A percentile compares a stretch with the other conserved stretches of the same genome.
Evolutionary conservation across 164 flowering plant species (phyloP).

Genomic region (Liriodendron chinense): DNA sequence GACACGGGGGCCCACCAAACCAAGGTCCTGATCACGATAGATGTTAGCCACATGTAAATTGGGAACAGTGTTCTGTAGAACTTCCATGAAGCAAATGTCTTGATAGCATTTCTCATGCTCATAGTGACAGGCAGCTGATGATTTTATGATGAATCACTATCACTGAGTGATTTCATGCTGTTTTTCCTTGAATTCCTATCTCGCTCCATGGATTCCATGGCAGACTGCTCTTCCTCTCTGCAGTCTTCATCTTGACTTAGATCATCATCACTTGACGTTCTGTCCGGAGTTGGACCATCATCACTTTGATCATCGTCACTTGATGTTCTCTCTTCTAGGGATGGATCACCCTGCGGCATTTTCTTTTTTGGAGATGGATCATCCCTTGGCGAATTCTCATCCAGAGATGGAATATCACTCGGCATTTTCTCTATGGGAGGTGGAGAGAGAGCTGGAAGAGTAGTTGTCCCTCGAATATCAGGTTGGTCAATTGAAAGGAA

Average conservation of each 20-base stretch:
- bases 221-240: slow-evolving; percentile 17
- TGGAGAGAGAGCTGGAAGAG: slow-evolving; percentile 16
- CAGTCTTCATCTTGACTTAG: slow-evolving; percentile 12
- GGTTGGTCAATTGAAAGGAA: slow-evolving; percentile 30
- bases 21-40: background rate
- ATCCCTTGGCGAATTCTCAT: background rate
- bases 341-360: background rate
- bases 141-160: background rate
- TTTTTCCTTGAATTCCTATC: slow-evolving; percentile 14
- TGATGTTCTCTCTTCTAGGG: background rate
- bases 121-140: background rate
- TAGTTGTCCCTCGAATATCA: background rate
- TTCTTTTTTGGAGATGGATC: background rate
- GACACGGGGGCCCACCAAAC: background rate
- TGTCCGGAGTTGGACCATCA: slow-evolving; percentile 9
- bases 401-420: background rate
- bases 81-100: background rate
- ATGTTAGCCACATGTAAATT: background rate
- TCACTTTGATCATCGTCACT: background rate
- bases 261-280: background rate
- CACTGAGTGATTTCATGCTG: background rate
- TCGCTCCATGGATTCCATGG: too few relatives aligned
- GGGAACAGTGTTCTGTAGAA: background rate
- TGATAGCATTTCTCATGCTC: background rate
- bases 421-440: background rate